These are phyloP conservation scores for Trichoderma gamsii DNA, from an alignment of 495 filamentous ascomycete species.

Conservation along the genomic window DNA sequence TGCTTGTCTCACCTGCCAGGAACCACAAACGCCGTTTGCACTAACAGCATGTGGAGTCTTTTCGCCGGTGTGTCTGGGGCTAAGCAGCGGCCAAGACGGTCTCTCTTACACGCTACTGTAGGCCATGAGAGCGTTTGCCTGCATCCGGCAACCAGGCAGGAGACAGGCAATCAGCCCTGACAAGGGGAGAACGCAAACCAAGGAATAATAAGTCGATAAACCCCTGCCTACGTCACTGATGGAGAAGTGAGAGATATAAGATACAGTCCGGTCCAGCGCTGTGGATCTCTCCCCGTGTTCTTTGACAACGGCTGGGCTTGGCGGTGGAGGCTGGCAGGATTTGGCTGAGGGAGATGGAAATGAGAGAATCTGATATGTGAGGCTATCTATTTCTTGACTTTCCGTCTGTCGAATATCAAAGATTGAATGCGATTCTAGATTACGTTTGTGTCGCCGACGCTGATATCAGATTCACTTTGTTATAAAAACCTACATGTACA, in stretches of 20 bases:
- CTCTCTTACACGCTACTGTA: slow-evolving; percentile 1
- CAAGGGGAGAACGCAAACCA: not conserved
- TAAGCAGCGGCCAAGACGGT: not conserved
- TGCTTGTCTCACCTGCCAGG: slow-evolving; percentile 9
- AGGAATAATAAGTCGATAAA: not conserved
- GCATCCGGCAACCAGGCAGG: not conserved
- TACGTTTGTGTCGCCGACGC: not conserved
- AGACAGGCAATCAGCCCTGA: not conserved
- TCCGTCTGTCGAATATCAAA: too few species aligned
- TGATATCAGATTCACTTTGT: not conserved
- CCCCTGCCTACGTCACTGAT: not conserved
- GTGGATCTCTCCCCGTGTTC: not conserved
- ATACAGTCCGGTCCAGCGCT: not conserved
- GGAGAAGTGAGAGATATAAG: slow-evolving; percentile 1
- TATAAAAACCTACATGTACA: too few species aligned
- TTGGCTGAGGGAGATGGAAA: not conserved
- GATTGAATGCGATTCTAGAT: too few species aligned
- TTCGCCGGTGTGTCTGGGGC: slow-evolving; percentile 2
- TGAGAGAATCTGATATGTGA: too few species aligned
- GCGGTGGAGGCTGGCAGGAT: not conserved
- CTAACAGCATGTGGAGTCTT: not conserved
- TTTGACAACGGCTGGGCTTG: not conserved
- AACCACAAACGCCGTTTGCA: not conserved
- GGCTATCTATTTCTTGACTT: too few species aligned
- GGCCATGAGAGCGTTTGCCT: slow-evolving; percentile 11